Base-by-base conservation (phyloP, 2,329 filamentous ascomycete species). In the Leptographium galeiforme region DNA sequence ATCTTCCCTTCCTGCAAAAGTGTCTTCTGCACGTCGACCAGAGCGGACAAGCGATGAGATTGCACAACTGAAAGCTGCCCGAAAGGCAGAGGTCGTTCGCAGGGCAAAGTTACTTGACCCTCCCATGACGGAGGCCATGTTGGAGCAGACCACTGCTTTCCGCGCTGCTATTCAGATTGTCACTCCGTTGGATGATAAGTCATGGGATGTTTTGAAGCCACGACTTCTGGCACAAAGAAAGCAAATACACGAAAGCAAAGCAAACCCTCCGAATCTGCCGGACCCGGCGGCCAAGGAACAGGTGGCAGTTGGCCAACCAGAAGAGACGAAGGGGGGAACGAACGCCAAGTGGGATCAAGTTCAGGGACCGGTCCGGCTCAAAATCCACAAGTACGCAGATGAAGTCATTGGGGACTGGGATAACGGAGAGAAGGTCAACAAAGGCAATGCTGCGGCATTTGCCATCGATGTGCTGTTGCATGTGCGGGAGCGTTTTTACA, bases 141-240 rank as follows among this genome's bases (percentile, higher is more conserved):
- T 90, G 54, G 75, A 76, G 53, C 81, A 84, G 61, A 86, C 89
- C 66, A 77, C 85, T 48, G 81, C 85, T 1, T 91, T 89, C 64
- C 79, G 84, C 62, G 84, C 84, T 40, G 82, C 87, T 34, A 76
- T 86, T 47, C 79, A 87, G 57, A 84, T 88, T 40, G 77, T 78
- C 11, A 74, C 78, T 30, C 81, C 82, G 19, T 70, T 91, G 60
- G 82, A 79, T 58, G 84, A 89, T 55, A 70, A 73, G 53, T 79
- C 82, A 4, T 91, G 86, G 87, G 76, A 79, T 50, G 68, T 84
- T 51, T 71, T 90, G 39, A 80, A 81, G 60, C 80, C 82, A 49
- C 80, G 82, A 55, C 70, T 91, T 14, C 66, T 87, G 38, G 75
- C 77, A 25, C 84, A 89, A 65, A 74, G 81, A 59, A 72, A 75